phyloP scores from a whole-genome alignment of 805 yeast species.

The Hanseniaspora singularis region DNA sequence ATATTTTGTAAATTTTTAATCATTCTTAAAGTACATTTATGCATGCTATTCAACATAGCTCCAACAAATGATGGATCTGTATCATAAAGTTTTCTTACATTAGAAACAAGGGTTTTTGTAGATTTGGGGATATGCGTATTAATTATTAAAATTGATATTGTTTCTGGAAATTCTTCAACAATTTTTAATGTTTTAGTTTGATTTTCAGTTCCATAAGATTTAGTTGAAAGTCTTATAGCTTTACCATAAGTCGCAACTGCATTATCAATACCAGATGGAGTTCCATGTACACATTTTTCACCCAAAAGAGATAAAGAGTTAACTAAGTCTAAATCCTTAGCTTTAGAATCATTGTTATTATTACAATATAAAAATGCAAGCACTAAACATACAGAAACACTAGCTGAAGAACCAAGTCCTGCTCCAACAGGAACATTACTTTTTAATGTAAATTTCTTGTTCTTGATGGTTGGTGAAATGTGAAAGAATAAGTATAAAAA shows the following conservation, averaged over 20 bases:
- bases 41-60: conserved; percentile 66
- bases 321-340: conserved; percentile 44
- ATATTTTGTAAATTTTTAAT: conserved; percentile 19
- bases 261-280: conserved; percentile 93
- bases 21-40: conserved; percentile 58
- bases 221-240: conserved; percentile 50
- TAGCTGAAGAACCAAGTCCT: conserved; percentile 90
- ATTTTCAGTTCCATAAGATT: conserved; percentile 23
- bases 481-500: conserved; percentile 66
- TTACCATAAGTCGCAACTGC: conserved; percentile 95
- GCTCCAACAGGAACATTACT: conserved; percentile 93
- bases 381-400: conserved; percentile 72
- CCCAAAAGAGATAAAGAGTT: conserved; percentile 87
- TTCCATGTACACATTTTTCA: conserved; percentile 90
- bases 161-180: conserved; percentile 46
- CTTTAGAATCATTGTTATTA: conserved; percentile 15
- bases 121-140: conserved; percentile 81
- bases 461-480: conserved; percentile 41
- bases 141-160: conserved; percentile 56
- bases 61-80: conserved; percentile 44
- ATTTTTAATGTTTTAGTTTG: conserved; percentile 17
- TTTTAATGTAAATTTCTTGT: conserved; percentile 51
- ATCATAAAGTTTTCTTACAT: conserved; percentile 47
- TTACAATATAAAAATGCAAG: conserved; percentile 47
- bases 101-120: conserved; percentile 71